Evolutionary conservation across 2,329 filamentous ascomycete species (phyloP).

Genomic region (Cryphonectria nitschkei): DNA sequence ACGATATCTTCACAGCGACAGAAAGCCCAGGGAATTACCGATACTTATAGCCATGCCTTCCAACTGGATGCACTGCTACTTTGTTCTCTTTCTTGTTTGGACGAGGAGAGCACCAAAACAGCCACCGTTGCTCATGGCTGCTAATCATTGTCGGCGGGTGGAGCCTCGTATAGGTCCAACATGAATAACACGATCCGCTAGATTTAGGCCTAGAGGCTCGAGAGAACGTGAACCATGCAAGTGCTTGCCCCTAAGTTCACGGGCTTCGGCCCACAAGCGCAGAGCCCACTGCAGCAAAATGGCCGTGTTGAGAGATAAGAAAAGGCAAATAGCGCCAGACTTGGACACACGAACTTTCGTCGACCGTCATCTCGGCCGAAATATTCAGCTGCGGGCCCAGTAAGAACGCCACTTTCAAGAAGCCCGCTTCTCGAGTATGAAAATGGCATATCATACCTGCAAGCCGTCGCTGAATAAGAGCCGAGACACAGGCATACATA

Average conservation of each 20-base stretch:
- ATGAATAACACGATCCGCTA: neutral
- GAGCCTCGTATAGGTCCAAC: slow-evolving; percentile 11
- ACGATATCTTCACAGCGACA: neutral
- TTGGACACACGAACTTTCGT: neutral
- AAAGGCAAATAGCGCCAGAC: neutral
- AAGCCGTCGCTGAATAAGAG: neutral
- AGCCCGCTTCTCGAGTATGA: neutral
- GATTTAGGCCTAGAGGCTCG: slow-evolving; percentile 14
- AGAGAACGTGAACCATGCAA: slow-evolving; percentile 1
- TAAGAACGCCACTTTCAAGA: neutral
- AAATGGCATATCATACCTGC: neutral
- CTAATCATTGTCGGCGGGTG: neutral
- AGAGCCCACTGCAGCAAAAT: slow-evolving; percentile 13
- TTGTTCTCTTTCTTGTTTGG: neutral
- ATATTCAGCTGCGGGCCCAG: neutral
- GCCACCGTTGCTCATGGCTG: neutral
- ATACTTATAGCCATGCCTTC: slow-evolving; percentile 9
- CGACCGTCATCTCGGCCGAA: neutral
- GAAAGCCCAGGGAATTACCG: neutral
- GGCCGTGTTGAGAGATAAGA: neutral
- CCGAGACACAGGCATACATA: neutral
- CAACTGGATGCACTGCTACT: neutral
- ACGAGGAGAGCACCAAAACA: neutral
- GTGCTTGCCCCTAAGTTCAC: slow-evolving; percentile 20
- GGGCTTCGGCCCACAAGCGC: slow-evolving; percentile 3